A percentile compares a stretch with the other conserved stretches of the same genome.
Evolutionary conservation across 2,329 filamentous ascomycete species (phyloP).

Genomic region (Juglanconis sp.): DNA sequence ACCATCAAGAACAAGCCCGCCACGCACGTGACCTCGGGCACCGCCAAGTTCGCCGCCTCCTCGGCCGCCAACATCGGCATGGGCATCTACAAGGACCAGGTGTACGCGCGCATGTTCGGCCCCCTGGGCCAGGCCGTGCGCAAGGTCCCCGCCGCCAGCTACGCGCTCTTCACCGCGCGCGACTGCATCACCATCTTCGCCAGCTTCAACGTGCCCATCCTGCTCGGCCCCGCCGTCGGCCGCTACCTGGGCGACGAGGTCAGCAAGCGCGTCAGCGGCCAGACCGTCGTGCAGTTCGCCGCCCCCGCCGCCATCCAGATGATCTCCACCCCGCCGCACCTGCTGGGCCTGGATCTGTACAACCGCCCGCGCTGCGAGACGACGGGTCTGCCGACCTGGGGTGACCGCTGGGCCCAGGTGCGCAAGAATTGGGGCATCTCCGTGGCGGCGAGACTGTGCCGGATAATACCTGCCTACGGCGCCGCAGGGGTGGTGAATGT

Average conservation of each 20-base stretch:
- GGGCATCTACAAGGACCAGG: slow-evolving; percentile 85
- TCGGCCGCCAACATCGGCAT: slow-evolving; percentile 79
- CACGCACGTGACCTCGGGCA: slow-evolving; percentile 66
- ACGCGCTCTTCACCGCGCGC: slow-evolving; percentile 74
- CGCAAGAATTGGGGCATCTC: slow-evolving; percentile 73
- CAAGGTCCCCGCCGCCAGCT: slow-evolving; percentile 66
- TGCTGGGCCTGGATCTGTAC: slow-evolving; percentile 83
- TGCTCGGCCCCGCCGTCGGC: slow-evolving; percentile 69
- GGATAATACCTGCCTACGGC: slow-evolving; percentile 87
- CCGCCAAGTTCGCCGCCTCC: slow-evolving; percentile 77
- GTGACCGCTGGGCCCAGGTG: slow-evolving; percentile 65
- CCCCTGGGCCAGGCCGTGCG: slow-evolving; percentile 47
- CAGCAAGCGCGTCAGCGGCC: slow-evolving; percentile 46
- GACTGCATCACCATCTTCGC: slow-evolving; percentile 90
- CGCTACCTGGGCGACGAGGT: slow-evolving; percentile 51
- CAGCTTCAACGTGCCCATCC: slow-evolving; percentile 81
- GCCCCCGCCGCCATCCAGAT: slow-evolving; percentile 79
- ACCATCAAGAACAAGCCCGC: slow-evolving; percentile 58
- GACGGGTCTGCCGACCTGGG: slow-evolving; percentile 36
- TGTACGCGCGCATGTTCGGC: slow-evolving; percentile 81
- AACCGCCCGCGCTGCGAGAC: slow-evolving; percentile 58
- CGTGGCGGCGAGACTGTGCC: slow-evolving; percentile 70
- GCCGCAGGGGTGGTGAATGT: slow-evolving; percentile 83
- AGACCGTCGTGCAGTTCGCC: slow-evolving; percentile 71
- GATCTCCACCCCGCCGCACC: slow-evolving; percentile 76